Percentiles rank a stretch among this genome's conserved stretches.
Evolutionary conservation across 2,329 filamentous ascomycete species (phyloP).

Genomic region (Cryoendolithus antarcticus): DNA sequence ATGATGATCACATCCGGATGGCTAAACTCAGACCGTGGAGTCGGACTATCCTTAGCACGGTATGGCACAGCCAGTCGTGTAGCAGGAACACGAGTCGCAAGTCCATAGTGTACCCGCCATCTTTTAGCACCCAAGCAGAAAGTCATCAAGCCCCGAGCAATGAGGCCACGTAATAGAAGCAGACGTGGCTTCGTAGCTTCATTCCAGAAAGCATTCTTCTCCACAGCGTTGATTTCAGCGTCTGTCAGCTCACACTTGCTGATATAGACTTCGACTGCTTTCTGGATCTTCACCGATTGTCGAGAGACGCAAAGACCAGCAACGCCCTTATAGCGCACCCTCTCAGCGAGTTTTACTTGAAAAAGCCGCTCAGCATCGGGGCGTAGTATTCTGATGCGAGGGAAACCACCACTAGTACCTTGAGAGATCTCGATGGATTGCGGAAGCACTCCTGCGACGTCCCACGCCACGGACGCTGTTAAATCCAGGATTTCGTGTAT

Average conservation of each 20-base stretch:
- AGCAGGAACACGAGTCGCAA: constrained; percentile 34
- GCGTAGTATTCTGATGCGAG: constrained; percentile 45
- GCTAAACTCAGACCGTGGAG: constrained; percentile 51
- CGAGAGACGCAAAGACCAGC: background rate
- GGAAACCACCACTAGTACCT: constrained; percentile 29
- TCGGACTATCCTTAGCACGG: constrained; percentile 52
- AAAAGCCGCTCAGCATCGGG: constrained; percentile 24
- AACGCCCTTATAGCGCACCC: constrained; percentile 14
- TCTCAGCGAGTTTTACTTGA: constrained; percentile 16
- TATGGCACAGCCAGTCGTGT: constrained; percentile 52
- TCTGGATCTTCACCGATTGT: constrained; percentile 3
- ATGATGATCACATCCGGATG: constrained; percentile 56
- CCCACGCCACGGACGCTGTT: constrained; percentile 7
- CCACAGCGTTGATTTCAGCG: constrained; percentile 6
- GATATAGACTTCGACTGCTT: constrained; percentile 10
- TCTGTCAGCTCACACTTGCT: constrained; percentile 3
- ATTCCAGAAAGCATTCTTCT: constrained; percentile 10
- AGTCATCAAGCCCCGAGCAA: constrained; percentile 47
- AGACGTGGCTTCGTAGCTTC: constrained; percentile 19
- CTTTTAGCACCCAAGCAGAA: constrained; percentile 49
- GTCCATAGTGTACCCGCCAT: constrained; percentile 52
- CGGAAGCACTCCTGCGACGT: constrained; percentile 6
- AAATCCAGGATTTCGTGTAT: constrained; percentile 25
- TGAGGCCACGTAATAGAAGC: constrained; percentile 49
- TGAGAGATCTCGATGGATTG: constrained; percentile 8